Conservation (phyloP, 352 stramenopile species). For the Pilasporangium apinafurcum region DNA sequence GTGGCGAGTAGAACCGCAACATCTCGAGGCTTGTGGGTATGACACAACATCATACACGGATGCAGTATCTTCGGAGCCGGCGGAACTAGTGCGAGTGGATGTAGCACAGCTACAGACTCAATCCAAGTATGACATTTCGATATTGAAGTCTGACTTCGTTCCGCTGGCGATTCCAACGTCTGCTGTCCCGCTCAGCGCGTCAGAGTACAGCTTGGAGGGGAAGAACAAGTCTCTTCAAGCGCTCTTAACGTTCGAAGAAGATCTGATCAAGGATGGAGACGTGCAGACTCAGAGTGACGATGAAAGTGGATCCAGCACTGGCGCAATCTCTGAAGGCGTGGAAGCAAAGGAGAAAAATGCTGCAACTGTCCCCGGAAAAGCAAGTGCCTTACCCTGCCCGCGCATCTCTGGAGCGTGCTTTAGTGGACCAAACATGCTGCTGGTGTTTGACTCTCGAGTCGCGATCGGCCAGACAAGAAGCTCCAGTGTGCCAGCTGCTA, state of each 20-base stretch:
- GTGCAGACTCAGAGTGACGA: slow-evolving; percentile 10
- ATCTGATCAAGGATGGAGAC: slow-evolving; percentile 47
- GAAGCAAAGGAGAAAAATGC: background rate
- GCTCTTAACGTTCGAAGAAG: slow-evolving; percentile 62
- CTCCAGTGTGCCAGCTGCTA: slow-evolving; percentile 28
- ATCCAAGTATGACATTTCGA: slow-evolving; percentile 63
- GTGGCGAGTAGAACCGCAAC: slow-evolving; percentile 59
- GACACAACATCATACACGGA: slow-evolving; percentile 31
- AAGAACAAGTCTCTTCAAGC: slow-evolving; percentile 39
- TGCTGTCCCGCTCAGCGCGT: slow-evolving; percentile 43
- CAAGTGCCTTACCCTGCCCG: slow-evolving; percentile 54
- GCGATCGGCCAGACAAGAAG: slow-evolving; percentile 67
- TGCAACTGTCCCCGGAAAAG: background rate
- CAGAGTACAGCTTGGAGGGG: slow-evolving; percentile 58
- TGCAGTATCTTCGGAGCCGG: slow-evolving; percentile 1
- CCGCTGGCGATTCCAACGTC: slow-evolving; percentile 60
- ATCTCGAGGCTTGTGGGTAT: slow-evolving; percentile 55
- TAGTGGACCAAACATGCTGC: slow-evolving; percentile 77
- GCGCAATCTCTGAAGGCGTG: background rate
- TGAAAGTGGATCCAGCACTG: background rate
- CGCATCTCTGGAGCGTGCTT: slow-evolving; percentile 77
- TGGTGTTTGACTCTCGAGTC: slow-evolving; percentile 80
- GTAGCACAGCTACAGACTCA: slow-evolving; percentile 21
- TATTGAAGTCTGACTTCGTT: slow-evolving; percentile 69
- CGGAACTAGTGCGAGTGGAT: slow-evolving; percentile 14